phyloP scores from a whole-genome alignment of 805 yeast species.

The Schwanniomyces polymorphus region DNA sequence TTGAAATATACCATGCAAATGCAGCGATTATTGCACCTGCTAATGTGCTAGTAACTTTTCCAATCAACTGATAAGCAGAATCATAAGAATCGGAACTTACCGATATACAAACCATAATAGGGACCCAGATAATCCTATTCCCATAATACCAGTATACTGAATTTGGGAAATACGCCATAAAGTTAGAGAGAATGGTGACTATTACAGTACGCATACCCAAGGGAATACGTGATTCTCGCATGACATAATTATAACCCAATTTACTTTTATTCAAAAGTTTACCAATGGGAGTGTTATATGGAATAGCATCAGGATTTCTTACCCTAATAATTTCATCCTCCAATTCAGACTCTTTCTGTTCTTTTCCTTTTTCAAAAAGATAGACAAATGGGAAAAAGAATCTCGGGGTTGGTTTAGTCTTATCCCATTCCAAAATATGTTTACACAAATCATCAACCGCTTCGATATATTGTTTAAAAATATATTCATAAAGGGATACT shows the following conservation, averaged over 20 bases:
- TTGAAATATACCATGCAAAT: conserved; percentile 32
- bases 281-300: conserved; percentile 23
- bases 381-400: not conserved
- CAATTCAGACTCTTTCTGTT: conserved; percentile 1
- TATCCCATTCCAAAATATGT: conserved; percentile 1
- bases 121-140: conserved; percentile 3
- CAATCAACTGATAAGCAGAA: not conserved
- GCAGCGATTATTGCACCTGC: conserved; percentile 7
- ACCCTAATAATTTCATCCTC: conserved; percentile 8
- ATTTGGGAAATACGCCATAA: not conserved
- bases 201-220: conserved; percentile 5
- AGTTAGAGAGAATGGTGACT: not conserved
- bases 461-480: not conserved
- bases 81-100: conserved; percentile 3
- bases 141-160: not conserved
- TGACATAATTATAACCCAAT: conserved; percentile 14
- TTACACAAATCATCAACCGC: not conserved
- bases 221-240: conserved; percentile 4
- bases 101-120: conserved; percentile 2
- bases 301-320: conserved; percentile 29
- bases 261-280: conserved; percentile 16
- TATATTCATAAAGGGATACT: conserved; percentile 1
- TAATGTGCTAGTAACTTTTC: not conserved
- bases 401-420: not conserved
- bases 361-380: not conserved